These are phyloP conservation scores for Puccinia coronata DNA, from an alignment of 1,284 basidiomycete species.

Conservation along the genomic window DNA sequence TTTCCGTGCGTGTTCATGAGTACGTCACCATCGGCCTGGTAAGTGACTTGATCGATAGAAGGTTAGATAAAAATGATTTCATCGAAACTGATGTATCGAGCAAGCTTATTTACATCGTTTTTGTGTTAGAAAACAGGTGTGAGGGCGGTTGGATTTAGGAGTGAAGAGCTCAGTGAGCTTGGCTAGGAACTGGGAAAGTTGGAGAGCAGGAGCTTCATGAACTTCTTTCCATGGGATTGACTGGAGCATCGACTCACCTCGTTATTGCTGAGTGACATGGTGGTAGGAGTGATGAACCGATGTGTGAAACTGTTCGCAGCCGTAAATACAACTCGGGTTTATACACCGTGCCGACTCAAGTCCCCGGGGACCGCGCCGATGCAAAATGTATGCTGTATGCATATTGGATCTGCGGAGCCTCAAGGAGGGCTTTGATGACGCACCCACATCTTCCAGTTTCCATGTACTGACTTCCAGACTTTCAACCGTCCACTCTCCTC, in stretches of 20 bases:
- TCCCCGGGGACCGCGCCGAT: no score
- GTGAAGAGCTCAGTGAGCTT: neutral
- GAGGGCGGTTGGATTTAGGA: neutral
- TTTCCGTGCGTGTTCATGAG: neutral
- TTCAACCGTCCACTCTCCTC: no score
- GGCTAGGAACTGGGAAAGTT: constrained; percentile 4
- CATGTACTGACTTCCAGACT: no score
- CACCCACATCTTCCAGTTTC: no score
- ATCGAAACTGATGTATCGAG: neutral
- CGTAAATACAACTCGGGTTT: no score
- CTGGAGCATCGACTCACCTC: neutral
- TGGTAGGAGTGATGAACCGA: no score
- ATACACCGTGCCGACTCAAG: no score
- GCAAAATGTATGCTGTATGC: no score
- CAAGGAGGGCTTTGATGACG: no score
- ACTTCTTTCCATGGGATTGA: neutral
- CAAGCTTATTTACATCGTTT: neutral
- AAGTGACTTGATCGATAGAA: constrained; percentile 3
- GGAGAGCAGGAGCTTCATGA: neutral
- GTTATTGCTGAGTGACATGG: constrained; percentile 15
- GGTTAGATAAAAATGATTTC: neutral
- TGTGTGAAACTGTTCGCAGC: no score
- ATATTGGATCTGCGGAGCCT: no score
- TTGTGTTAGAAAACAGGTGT: constrained; percentile 35
- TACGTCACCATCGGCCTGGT: constrained; percentile 12